Percentiles rank a stretch among this genome's conserved stretches.
phyloP scores from a whole-genome alignment of 2,329 filamentous ascomycete genomes.

The Talaromyces amestolkiae region DNA sequence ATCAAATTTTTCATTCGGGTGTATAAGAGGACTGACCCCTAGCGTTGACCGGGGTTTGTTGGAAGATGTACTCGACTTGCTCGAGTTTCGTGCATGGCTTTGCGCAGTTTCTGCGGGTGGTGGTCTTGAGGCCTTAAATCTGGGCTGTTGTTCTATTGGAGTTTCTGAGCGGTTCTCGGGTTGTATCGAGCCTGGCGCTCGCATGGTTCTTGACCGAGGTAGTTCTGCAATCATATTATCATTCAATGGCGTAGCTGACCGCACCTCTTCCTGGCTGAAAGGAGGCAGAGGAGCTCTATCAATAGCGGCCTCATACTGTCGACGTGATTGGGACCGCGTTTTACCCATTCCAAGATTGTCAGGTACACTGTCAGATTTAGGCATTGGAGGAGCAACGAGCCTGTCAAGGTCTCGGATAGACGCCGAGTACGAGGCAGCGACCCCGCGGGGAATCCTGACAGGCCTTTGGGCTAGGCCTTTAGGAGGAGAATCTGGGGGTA shows the following conservation, averaged over 20 bases:
- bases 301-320: constrained; percentile 32
- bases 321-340: constrained; percentile 42
- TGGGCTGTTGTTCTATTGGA: constrained; percentile 17
- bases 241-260: constrained; percentile 20
- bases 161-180: constrained; percentile 11
- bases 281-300: constrained; percentile 21
- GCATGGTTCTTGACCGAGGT: neutral
- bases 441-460: constrained; percentile 37
- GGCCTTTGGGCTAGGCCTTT: constrained; percentile 41
- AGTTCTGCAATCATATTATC: neutral
- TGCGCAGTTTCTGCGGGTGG: neutral
- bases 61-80: constrained; percentile 31
- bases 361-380: constrained; percentile 34
- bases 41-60: constrained; percentile 36
- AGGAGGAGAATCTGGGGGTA: constrained; percentile 21
- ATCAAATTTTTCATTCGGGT: constrained; percentile 37
- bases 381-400: constrained; percentile 27
- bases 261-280: constrained; percentile 25
- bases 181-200: constrained; percentile 15
- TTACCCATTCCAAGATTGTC: constrained; percentile 39
- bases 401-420: constrained; percentile 33
- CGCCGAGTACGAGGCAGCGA: constrained; percentile 34
- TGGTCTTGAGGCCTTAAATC: neutral
- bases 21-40: constrained; percentile 39
- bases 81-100: constrained; percentile 19